These are phyloP conservation scores for Sporothrix brunneoviolacea DNA, from an alignment of 2,329 filamentous ascomycete species.

Conservation along the genomic window DNA sequence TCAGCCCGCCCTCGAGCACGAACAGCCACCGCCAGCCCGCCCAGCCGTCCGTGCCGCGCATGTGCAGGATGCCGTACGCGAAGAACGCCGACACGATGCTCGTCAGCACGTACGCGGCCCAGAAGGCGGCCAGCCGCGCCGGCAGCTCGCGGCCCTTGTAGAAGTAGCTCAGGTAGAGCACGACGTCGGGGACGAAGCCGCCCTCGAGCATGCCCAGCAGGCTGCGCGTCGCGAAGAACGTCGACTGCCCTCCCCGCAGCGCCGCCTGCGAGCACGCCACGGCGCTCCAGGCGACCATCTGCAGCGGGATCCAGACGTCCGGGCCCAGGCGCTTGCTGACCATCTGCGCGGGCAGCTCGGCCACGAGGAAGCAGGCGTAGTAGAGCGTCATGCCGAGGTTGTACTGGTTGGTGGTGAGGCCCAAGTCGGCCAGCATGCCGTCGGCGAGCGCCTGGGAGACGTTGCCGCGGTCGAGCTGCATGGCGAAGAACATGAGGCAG, in stretches of 20 bases:
- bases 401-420: constrained; percentile 36
- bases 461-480: constrained; percentile 32
- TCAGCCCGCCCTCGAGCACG: constrained; percentile 45
- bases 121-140: constrained; percentile 29
- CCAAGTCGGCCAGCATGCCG: constrained; percentile 25
- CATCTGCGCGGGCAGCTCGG: constrained; percentile 57
- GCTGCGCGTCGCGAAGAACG: constrained; percentile 23
- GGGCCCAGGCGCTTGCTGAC: constrained; percentile 44
- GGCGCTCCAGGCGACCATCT: constrained; percentile 28
- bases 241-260: constrained; percentile 20
- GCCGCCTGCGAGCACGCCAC: constrained; percentile 27
- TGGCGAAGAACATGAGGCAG: constrained; percentile 30
- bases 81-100: constrained; percentile 29
- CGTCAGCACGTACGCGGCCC: constrained; percentile 25
- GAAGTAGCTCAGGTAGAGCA: constrained; percentile 30
- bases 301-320: constrained; percentile 29
- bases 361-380: constrained; percentile 44
- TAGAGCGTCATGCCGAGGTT: constrained; percentile 51
- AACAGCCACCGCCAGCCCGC: constrained; percentile 41
- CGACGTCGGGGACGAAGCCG: constrained; percentile 28
- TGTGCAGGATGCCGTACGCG: constrained; percentile 29
- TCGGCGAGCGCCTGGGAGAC: constrained; percentile 30
- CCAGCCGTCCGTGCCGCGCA: constrained; percentile 29
- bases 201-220: constrained; percentile 27
- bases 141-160: constrained; percentile 28